phyloP scores from a whole-genome alignment of 1,284 basidiomycete species.

The Ganoderma meredithae region DNA sequence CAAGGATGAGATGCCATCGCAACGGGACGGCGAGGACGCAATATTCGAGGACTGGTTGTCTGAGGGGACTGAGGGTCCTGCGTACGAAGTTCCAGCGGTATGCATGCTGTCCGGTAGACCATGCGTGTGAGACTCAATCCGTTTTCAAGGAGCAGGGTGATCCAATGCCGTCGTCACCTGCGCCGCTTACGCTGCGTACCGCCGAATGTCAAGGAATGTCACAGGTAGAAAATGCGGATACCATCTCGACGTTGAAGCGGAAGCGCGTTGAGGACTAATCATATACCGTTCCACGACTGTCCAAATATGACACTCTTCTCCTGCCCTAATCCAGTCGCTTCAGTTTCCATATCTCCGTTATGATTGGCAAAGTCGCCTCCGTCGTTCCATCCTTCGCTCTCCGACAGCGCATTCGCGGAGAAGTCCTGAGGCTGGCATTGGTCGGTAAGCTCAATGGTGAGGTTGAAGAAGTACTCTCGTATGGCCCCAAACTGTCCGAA shows the following conservation, averaged over 20 bases:
- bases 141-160: not conserved
- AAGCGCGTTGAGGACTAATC: conserved; percentile 1
- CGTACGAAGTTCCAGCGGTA: conserved; percentile 1
- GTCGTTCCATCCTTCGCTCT: not conserved
- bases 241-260: not conserved
- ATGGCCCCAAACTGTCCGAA: not conserved
- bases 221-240: not conserved
- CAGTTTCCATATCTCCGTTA: not conserved
- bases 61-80: not conserved
- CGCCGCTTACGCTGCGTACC: too few relatives aligned
- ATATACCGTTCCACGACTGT: not conserved
- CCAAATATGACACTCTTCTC: not conserved
- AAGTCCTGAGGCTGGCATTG: not conserved
- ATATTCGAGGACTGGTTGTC: conserved; percentile 28
- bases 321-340: not conserved
- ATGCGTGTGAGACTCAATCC: not conserved
- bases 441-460: conserved; percentile 2
- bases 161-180: not conserved
- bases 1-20: not conserved
- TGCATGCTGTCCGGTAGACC: not conserved
- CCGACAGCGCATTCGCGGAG: not conserved
- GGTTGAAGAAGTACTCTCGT: conserved; percentile 1
- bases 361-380: not conserved
- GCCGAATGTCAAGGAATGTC: not conserved
- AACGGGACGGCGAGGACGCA: conserved; percentile 21